Evolutionary conservation across 1,284 basidiomycete species (phyloP), one percentile per base, ranked within the genome.

Genomic region (Takashimella koratensis): DNA sequence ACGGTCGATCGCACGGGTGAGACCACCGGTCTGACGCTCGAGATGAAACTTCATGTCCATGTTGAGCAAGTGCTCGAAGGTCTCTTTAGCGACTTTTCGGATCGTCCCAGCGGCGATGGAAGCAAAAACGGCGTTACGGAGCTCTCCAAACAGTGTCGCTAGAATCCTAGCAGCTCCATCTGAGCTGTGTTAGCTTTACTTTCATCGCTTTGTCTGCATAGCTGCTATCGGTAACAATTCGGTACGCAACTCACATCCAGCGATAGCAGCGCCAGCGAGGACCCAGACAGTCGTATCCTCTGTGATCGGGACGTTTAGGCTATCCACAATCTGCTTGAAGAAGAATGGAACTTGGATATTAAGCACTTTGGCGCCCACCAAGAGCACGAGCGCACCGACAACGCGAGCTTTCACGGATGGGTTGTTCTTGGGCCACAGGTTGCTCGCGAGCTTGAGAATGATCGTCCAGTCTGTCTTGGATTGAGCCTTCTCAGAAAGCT

Each of bases 311-410:
- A 98, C 79, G 67, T 96, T 97, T 59, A 98, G 79, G 1, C 85
- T 75, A 71, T 98, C 95, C 54, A 98, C 86, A 46, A 98, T 85
- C 40, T 82, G 74, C 74, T 98, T 98, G 83, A 98, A 98, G 61
- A 98, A 81, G 63, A 93, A 84, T 0, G 96, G 95, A 4, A 98
- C 94, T 81, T 98, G 95, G 0, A 98, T 95, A 70, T 98, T 98
- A 54, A 98, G 78, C 24, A 94, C 89, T 82, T 98, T 98, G 51
- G 91, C 94, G 5, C 83, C 80, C 36, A 98, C 80, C 36, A 98
- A 79, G 51, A 98, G 76, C 0, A 79, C 81, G 45, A 98, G 82
- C 0, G 96, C 96, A 4, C 89, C 73, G 0, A 97, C 64, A 4
- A 99, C 95, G 4, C 93, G 84, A 45, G 82, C 79, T 59, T 83